phyloP scores from a whole-genome alignment of 208 protist species.

The Endotrypanum monterogeii region DNA sequence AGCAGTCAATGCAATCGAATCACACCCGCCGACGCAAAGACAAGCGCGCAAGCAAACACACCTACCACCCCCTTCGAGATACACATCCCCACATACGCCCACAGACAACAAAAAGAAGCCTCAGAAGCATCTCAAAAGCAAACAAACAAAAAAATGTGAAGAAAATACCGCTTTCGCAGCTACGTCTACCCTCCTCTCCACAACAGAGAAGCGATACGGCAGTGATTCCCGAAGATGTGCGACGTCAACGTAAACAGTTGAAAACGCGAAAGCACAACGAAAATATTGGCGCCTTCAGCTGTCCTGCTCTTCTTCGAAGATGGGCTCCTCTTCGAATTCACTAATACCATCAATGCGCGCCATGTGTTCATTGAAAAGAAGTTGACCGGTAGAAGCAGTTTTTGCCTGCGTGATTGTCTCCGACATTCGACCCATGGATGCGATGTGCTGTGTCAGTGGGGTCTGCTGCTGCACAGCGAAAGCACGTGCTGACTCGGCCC shows the following conservation, averaged over 20 bases:
- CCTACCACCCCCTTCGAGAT: not conserved
- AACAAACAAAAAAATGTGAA: no score
- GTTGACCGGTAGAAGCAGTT: constrained; percentile 58
- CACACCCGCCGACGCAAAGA: not conserved
- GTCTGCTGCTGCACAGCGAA: constrained; percentile 86
- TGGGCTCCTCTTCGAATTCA: constrained; percentile 79
- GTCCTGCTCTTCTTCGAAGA: constrained; percentile 59
- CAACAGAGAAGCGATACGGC: not conserved
- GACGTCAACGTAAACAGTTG: not conserved
- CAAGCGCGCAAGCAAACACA: not conserved
- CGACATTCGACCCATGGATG: constrained; percentile 86
- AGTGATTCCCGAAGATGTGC: not conserved
- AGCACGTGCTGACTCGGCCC: constrained; percentile 75
- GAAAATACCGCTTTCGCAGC: not conserved
- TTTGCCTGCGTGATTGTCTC: constrained; percentile 82
- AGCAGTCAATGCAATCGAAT: no score
- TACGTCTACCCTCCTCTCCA: not conserved
- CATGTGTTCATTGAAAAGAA: constrained; percentile 81
- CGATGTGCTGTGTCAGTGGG: constrained; percentile 81
- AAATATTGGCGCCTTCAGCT: not conserved
- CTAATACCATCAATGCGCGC: constrained; percentile 78
- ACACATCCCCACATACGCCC: no score
- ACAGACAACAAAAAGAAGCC: no score
- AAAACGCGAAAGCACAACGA: not conserved
- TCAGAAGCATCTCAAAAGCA: no score